Conservation (phyloP, 345 rosid genomes). For the Camelina neglecta region DNA sequence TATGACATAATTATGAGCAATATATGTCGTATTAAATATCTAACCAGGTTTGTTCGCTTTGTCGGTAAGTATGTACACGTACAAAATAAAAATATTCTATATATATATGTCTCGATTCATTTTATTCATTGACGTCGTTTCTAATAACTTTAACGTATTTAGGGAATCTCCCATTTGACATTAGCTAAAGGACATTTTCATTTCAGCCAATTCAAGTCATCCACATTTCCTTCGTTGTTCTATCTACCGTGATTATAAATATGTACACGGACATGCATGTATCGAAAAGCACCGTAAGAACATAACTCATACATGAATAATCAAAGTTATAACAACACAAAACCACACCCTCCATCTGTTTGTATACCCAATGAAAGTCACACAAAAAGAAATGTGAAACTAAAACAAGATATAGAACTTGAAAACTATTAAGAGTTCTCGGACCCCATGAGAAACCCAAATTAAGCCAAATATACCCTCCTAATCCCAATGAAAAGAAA, state of each 20-base stretch:
- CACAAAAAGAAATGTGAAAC: slow-evolving; percentile 37
- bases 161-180: slow-evolving; percentile 23
- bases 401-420: slow-evolving; percentile 23
- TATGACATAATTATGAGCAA: slow-evolving; percentile 23
- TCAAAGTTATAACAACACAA: slow-evolving; percentile 38
- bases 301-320: slow-evolving; percentile 42
- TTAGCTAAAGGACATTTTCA: slow-evolving; percentile 24
- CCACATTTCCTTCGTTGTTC: neutral
- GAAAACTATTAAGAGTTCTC: slow-evolving; percentile 39
- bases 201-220: slow-evolving; percentile 26
- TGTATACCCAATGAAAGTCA: slow-evolving; percentile 46
- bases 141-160: slow-evolving; percentile 1
- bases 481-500: slow-evolving; percentile 37
- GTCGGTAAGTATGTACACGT: slow-evolving; percentile 29
- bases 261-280: slow-evolving; percentile 14
- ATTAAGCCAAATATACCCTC: slow-evolving; percentile 41
- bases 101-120: neutral
- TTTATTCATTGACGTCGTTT: slow-evolving; percentile 25
- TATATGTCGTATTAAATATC: slow-evolving; percentile 18
- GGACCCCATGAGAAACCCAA: slow-evolving; percentile 40
- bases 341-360: slow-evolving; percentile 37
- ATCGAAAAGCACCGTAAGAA: slow-evolving; percentile 30
- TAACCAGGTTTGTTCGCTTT: slow-evolving; percentile 27
- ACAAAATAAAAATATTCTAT: neutral
- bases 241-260: slow-evolving; percentile 11